These are phyloP conservation scores for Gleditsia sinensis DNA, from an alignment of 306 rosid genomes.

Conservation along the genomic window DNA sequence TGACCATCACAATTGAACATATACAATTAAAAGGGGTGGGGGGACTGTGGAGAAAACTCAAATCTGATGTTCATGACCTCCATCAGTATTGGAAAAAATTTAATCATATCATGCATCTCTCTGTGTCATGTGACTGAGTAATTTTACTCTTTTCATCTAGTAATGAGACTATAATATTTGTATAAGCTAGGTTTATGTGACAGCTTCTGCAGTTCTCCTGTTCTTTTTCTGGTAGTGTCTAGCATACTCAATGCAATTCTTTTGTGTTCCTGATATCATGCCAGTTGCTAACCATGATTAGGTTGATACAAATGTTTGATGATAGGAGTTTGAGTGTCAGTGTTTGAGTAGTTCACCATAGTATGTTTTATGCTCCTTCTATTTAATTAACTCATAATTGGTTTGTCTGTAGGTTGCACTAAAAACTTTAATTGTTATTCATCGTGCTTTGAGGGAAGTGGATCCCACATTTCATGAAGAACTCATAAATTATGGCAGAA, in stretches of 20 bases:
- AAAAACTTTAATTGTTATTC: conserved; percentile 91
- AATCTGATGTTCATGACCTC: conserved; percentile 23
- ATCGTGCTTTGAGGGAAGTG: conserved; percentile 98
- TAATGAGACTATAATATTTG: conserved; percentile 16
- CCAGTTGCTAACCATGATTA: neutral
- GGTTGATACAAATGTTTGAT: neutral
- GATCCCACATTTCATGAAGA: conserved; percentile 99
- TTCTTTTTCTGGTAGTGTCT: conserved; percentile 9
- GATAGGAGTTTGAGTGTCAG: neutral
- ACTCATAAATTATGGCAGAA: conserved; percentile 93
- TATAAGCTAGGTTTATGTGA: neutral
- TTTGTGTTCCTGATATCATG: neutral
- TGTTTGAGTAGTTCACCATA: conserved; percentile 7
- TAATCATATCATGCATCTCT: neutral
- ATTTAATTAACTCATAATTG: conserved; percentile 38
- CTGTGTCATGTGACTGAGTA: neutral
- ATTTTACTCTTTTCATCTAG: neutral
- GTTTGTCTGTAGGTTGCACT: conserved; percentile 73
- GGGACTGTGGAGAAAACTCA: neutral
- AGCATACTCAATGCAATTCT: neutral
- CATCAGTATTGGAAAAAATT: neutral
- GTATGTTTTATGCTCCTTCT: conserved; percentile 11
- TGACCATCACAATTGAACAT: conserved; percentile 7
- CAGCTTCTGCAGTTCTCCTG: neutral
- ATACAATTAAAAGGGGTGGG: neutral